A percentile compares a stretch with the other conserved stretches of the same genome.
Conservation (phyloP, 495 filamentous ascomycete species). For the Aspergillus egyptiacus region DNA sequence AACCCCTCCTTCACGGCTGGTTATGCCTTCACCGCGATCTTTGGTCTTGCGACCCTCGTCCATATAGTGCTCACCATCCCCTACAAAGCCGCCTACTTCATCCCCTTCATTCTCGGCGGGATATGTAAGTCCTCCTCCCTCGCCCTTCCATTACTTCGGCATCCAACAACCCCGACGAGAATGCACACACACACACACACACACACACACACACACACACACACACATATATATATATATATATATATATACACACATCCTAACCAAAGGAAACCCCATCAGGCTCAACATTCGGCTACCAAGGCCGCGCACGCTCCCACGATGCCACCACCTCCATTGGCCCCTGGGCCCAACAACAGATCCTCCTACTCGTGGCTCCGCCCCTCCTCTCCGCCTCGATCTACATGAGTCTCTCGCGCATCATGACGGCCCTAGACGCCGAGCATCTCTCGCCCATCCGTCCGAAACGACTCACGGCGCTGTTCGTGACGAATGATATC, state of each 20-base stretch:
- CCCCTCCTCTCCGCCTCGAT: constrained; percentile 51
- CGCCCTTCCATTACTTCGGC: not conserved
- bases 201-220: not conserved
- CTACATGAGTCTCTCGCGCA: constrained; percentile 53
- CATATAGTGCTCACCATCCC: constrained; percentile 41
- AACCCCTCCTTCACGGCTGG: constrained; percentile 41
- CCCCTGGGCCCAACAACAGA: constrained; percentile 38
- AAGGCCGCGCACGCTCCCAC: constrained; percentile 39
- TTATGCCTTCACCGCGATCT: constrained; percentile 44
- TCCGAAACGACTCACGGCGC: constrained; percentile 22
- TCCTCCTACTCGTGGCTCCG: constrained; percentile 40
- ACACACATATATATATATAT: not conserved
- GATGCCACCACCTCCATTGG: constrained; percentile 20
- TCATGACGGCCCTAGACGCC: constrained; percentile 45
- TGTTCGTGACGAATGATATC: constrained; percentile 37
- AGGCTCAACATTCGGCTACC: constrained; percentile 39
- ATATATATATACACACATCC: not conserved
- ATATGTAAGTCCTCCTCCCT: constrained; percentile 39
- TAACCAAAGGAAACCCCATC: not conserved
- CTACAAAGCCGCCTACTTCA: constrained; percentile 48
- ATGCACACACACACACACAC: not conserved
- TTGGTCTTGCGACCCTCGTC: constrained; percentile 33
- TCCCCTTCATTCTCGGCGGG: constrained; percentile 51
- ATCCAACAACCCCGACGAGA: not conserved
- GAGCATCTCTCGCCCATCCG: constrained; percentile 33